A percentile compares a stretch with the other conserved stretches of the same genome.
phyloP scores from a whole-genome alignment of 2,329 filamentous ascomycete genomes.

The Chalaropsis thielavioides region DNA sequence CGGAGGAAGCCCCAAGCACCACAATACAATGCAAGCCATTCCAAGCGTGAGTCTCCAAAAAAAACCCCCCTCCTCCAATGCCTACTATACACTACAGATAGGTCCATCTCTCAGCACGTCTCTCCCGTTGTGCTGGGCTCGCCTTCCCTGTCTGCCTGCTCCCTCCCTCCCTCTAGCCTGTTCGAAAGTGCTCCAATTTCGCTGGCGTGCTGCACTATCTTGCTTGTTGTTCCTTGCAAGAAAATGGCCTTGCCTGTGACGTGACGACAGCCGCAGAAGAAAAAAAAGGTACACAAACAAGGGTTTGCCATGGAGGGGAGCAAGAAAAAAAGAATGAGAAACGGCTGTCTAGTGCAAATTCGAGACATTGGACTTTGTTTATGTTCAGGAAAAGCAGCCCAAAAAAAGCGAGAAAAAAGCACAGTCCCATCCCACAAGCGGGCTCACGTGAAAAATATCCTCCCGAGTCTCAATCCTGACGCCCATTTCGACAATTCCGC shows the following conservation, averaged over 20 bases:
- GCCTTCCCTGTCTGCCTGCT: background rate
- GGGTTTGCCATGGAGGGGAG: background rate
- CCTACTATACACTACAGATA: background rate
- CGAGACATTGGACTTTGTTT: conserved; percentile 6
- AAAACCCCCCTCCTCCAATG: conserved; percentile 16
- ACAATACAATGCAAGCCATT: conserved; percentile 42
- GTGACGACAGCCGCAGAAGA: conserved; percentile 4
- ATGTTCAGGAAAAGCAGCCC: background rate
- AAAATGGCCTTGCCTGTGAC: background rate
- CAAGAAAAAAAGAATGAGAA: background rate
- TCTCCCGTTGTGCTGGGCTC: background rate
- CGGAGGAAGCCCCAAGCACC: background rate
- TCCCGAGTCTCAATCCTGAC: conserved; percentile 17
- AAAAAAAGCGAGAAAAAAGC: conserved; percentile 5
- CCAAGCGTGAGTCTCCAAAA: conserved; percentile 32
- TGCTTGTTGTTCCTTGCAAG: conserved; percentile 5
- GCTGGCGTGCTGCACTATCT: background rate
- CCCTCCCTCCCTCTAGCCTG: conserved; percentile 17
- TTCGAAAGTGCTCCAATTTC: conserved; percentile 5
- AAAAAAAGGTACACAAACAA: background rate
- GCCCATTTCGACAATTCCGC: background rate
- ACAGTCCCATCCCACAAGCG: conserved; percentile 4
- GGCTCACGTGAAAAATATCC: conserved; percentile 4
- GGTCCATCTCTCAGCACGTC: background rate
- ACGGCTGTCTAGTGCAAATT: conserved; percentile 4